Conservation (phyloP, 225 moss, liverwort and hornwort species). For the Marchantia paleacea region DNA sequence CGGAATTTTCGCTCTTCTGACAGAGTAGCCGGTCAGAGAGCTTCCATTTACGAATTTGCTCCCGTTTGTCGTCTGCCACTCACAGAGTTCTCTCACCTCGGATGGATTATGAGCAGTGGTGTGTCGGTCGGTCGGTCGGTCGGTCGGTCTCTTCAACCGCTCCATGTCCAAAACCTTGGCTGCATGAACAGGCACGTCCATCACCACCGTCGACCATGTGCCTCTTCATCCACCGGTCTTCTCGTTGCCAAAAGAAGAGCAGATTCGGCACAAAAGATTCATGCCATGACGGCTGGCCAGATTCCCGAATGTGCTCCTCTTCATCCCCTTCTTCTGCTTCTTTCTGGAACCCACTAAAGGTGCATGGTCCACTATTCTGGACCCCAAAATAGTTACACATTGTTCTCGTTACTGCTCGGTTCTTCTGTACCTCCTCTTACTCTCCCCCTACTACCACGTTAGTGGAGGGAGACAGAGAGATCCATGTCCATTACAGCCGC, state of each 20-base stretch:
- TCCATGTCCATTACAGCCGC: neutral
- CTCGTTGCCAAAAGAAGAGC: neutral
- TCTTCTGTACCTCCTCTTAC: too few relatives aligned
- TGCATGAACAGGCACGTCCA: constrained; percentile 6
- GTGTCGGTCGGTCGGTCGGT: neutral
- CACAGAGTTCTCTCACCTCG: neutral
- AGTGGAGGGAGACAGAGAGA: neutral
- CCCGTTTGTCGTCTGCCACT: neutral
- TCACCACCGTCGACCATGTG: constrained; percentile 12
- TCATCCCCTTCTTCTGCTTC: neutral
- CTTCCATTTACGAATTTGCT: neutral
- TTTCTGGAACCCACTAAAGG: neutral
- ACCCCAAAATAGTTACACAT: neutral
- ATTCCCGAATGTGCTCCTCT: neutral
- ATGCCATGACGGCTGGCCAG: neutral
- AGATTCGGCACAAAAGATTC: neutral
- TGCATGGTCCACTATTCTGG: too few relatives aligned
- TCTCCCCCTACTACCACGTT: neutral
- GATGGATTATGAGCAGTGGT: neutral
- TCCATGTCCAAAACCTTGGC: neutral
- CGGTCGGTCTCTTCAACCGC: neutral
- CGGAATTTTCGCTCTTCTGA: neutral
- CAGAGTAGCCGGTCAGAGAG: neutral
- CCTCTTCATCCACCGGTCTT: neutral
- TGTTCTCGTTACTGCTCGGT: neutral